A percentile compares a stretch with the other conserved stretches of the same genome.
Conservation (phyloP, 2,329 filamentous ascomycete genomes). For the Venturia nashicola region DNA sequence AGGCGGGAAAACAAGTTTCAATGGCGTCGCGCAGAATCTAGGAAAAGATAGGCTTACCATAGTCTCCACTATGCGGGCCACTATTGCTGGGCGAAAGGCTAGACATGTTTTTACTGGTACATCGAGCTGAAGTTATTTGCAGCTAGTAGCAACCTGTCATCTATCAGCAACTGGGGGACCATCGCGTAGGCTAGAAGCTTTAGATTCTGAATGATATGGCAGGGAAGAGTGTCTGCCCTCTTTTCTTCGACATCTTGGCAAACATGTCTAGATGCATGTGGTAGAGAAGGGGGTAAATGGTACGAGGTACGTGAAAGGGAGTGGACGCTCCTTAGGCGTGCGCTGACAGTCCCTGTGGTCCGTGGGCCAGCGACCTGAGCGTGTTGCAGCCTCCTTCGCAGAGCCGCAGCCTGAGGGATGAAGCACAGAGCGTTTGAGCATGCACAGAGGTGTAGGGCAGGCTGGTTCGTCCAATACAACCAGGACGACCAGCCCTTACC, state of each 20-base stretch:
- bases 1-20: background rate
- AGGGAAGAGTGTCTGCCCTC: background rate
- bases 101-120: background rate
- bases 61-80: background rate
- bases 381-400: background rate
- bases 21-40: background rate
- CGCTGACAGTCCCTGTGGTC: background rate
- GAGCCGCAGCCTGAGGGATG: background rate
- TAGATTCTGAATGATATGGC: background rate
- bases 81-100: background rate
- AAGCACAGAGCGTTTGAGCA: background rate
- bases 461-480: background rate
- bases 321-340: background rate
- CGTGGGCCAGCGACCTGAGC: background rate
- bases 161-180: background rate
- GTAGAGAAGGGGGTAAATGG: background rate
- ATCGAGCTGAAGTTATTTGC: background rate
- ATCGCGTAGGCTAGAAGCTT: background rate
- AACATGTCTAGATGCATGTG: background rate
- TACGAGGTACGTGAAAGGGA: background rate
- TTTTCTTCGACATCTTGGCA: background rate
- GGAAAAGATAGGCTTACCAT: background rate
- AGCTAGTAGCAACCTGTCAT: background rate
- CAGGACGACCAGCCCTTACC: background rate
- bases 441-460: background rate